phyloP scores from a whole-genome alignment of 1,284 basidiomycete genomes.

The Tilletia setariae region DNA sequence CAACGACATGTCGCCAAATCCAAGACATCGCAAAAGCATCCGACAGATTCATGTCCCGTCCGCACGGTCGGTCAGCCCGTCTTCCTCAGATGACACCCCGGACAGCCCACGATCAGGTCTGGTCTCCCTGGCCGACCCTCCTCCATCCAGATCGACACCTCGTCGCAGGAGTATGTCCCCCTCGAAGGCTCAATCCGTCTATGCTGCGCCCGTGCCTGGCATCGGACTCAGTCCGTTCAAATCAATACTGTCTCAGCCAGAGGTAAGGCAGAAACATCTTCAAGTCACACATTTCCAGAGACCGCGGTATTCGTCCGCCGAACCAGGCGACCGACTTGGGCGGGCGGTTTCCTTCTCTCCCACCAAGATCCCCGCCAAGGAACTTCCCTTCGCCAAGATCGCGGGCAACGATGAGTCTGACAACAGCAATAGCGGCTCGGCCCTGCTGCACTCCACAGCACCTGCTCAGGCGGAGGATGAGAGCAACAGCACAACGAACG shows the following conservation, averaged over 20 bases:
- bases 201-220: background rate
- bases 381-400: background rate
- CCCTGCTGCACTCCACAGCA: background rate
- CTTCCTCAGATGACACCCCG: too few relatives aligned
- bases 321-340: background rate
- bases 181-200: background rate
- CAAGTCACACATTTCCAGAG: background rate
- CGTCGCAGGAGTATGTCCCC: background rate
- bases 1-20: slow-evolving; percentile 7
- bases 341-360: background rate
- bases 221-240: slow-evolving; percentile 1
- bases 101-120: background rate
- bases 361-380: slow-evolving; percentile 1
- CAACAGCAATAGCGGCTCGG: background rate
- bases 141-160: background rate
- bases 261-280: background rate
- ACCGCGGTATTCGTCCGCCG: background rate
- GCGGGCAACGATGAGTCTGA: background rate
- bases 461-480: too few relatives aligned
- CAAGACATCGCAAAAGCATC: slow-evolving; percentile 7
- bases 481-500: background rate
- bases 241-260: slow-evolving; percentile 2
- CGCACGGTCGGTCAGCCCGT: too few relatives aligned
- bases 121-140: background rate
- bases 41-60: too few relatives aligned